These are phyloP conservation scores for Penicilliopsis zonata DNA, from an alignment of 495 filamentous ascomycete species.

Conservation along the genomic window DNA sequence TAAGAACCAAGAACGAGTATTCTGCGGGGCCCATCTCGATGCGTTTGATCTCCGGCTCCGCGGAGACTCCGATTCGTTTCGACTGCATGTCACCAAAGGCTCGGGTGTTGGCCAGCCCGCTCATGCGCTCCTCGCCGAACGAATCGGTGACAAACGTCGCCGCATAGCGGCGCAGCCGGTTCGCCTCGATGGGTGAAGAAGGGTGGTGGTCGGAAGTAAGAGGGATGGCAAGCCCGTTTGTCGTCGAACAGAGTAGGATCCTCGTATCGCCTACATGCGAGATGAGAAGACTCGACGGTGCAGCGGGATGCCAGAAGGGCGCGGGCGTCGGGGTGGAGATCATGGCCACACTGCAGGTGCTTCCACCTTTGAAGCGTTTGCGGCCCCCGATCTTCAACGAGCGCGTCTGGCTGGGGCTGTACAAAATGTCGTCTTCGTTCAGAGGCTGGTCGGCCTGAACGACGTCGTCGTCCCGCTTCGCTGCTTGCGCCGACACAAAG, in stretches of 20 bases:
- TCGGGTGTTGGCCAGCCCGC: constrained; percentile 84
- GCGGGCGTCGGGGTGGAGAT: constrained; percentile 83
- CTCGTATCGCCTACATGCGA: constrained; percentile 92
- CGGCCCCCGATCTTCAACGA: constrained; percentile 50
- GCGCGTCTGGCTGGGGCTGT: constrained; percentile 47
- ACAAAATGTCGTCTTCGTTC: constrained; percentile 69
- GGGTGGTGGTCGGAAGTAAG: constrained; percentile 86
- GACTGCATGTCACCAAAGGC: constrained; percentile 84
- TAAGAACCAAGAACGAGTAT: constrained; percentile 76
- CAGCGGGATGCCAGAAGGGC: constrained; percentile 88
- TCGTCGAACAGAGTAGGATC: constrained; percentile 72
- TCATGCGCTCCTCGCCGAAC: constrained; percentile 94
- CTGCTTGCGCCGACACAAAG: constrained; percentile 77
- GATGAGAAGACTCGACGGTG: constrained; percentile 70
- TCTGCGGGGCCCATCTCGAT: constrained; percentile 68
- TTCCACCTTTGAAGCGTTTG: constrained; percentile 81
- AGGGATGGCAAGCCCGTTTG: constrained; percentile 63
- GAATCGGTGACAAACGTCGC: constrained; percentile 84
- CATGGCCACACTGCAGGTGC: constrained; percentile 76
- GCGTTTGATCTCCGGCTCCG: constrained; percentile 75
- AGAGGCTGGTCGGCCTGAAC: constrained; percentile 58
- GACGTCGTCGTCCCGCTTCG: constrained; percentile 57
- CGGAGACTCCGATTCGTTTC: constrained; percentile 86
- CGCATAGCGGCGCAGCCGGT: constrained; percentile 73
- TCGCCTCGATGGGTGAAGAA: constrained; percentile 69